Evolutionary conservation across 805 yeast genomes (phyloP), one percentile per base, ranked within the genome.

Genomic region (Alloascoidea africana): DNA sequence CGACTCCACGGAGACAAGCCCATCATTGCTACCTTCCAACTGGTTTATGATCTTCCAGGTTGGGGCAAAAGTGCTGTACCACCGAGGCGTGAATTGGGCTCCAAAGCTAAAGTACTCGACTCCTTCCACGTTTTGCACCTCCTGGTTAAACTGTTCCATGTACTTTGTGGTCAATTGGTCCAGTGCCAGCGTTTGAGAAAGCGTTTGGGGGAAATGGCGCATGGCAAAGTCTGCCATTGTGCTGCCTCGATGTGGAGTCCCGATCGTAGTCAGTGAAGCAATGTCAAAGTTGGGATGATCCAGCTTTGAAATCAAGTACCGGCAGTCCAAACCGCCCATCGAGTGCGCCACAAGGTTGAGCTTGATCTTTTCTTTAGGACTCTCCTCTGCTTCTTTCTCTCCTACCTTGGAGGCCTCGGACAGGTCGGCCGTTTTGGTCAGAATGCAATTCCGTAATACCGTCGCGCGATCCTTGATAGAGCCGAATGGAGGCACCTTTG

Each of bases 281-380:
- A 87, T 79, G 45, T 72, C 59, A 46, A 72, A 77, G 33, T 65
- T 56, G 27, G 59, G 48, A 37, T 41, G 52, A 58, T 36, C 62
- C 3, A 80, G 51, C 36, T 68, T 60, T 0, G 82, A 66, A 2
- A 85, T 80, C 44, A 87, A 55, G 51, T 75, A 83, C 37, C 96
- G 59, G 23, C 86, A 72, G 50, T 87, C 96, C 18, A 86, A 58
- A 0, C 96, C 96, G 3, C 96, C 96, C 96, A 86, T 85, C 0
- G 95, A 84, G 52, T 86, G 96, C 4, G 91, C 91, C 17, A 86
- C 64, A 34, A 86, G 53, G 49, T 87, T 87, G 13, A 86, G 65
- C 41, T 73, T 74, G 15, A 23, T n/a, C 23, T 32, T 27, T 6
- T 30, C 42, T 8, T 23, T 23, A 23, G 30, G 30, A 8, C 8